Conservation (phyloP, 352 stramenopile genomes). For the Thraustochytrium sp. region DNA sequence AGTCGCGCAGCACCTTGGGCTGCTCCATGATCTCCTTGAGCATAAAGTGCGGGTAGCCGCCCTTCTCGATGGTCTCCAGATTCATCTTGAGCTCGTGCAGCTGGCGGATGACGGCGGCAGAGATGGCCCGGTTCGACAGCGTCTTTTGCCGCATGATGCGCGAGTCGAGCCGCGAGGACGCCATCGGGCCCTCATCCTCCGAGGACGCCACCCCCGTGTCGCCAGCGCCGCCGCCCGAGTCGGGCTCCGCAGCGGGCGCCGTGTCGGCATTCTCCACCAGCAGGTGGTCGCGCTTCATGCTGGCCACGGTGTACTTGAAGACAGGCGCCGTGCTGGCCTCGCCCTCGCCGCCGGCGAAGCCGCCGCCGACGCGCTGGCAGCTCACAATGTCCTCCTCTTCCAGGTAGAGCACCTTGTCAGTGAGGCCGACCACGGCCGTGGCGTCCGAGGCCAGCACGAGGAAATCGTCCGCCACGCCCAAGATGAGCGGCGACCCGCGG, state of each 20-base stretch:
- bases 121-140: conserved; percentile 15
- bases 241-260: too few species aligned
- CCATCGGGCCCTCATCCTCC: background rate
- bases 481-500: conserved; percentile 51
- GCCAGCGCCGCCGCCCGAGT: background rate
- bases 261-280: background rate
- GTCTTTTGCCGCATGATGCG: background rate
- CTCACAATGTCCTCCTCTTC: conserved; percentile 53
- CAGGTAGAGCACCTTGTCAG: conserved; percentile 53
- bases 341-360: too few species aligned
- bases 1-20: conserved; percentile 61
- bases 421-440: conserved; percentile 51
- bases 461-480: conserved; percentile 47
- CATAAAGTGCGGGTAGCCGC: conserved; percentile 67
- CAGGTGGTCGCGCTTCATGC: conserved; percentile 18
- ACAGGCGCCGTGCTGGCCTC: too few species aligned
- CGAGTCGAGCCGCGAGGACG: background rate
- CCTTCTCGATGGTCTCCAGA: conserved; percentile 51
- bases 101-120: background rate
- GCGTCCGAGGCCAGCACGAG: conserved; percentile 49
- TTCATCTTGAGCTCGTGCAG: conserved; percentile 48
- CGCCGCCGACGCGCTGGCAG: background rate
- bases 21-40: conserved; percentile 85
- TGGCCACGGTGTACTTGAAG: conserved; percentile 18
- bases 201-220: background rate